Percentiles rank a stretch among this genome's conserved stretches.
Evolutionary conservation across 1,139 yeast genomes (phyloP).

Genomic region (Scheffersomyces illinoinensis): DNA sequence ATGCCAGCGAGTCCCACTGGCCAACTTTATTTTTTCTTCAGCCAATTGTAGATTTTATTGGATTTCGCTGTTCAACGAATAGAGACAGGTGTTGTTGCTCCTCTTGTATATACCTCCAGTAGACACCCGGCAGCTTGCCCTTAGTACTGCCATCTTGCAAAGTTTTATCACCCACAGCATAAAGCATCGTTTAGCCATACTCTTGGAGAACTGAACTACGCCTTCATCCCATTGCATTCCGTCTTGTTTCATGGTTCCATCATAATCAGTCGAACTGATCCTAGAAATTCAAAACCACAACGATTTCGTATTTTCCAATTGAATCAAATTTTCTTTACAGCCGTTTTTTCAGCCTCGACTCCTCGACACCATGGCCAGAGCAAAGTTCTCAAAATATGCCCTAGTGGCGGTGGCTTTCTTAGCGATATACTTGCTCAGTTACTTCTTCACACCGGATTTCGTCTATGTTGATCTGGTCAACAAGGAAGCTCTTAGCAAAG

Average conservation of each 20-base stretch:
- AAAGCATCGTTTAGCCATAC: not conserved
- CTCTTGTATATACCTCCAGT: not conserved
- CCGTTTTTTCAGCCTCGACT: not conserved
- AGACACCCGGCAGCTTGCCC: not conserved
- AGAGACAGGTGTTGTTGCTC: not conserved
- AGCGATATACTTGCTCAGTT: slow-evolving; percentile 18
- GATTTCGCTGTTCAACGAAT: not conserved
- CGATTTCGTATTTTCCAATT: no score
- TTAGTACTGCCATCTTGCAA: not conserved
- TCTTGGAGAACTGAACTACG: not conserved
- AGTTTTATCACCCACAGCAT: not conserved
- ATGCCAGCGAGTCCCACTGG: not conserved
- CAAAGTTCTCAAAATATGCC: slow-evolving; percentile 17
- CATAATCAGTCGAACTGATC: not conserved
- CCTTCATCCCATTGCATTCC: not conserved
- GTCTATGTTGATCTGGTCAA: slow-evolving; percentile 27
- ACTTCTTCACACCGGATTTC: slow-evolving; percentile 17
- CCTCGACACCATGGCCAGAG: slow-evolving; percentile 17
- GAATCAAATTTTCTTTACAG: not conserved
- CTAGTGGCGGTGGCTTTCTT: slow-evolving; percentile 19
- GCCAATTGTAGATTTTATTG: not conserved
- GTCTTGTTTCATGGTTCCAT: not conserved
- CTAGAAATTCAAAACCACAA: no score
- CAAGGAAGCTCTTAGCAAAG: slow-evolving; percentile 14
- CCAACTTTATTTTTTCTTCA: not conserved